Evolutionary conservation across 1,139 yeast genomes (phyloP), one percentile per base, ranked within the genome.

Genomic region (Protomyces arabidopsidicola): DNA sequence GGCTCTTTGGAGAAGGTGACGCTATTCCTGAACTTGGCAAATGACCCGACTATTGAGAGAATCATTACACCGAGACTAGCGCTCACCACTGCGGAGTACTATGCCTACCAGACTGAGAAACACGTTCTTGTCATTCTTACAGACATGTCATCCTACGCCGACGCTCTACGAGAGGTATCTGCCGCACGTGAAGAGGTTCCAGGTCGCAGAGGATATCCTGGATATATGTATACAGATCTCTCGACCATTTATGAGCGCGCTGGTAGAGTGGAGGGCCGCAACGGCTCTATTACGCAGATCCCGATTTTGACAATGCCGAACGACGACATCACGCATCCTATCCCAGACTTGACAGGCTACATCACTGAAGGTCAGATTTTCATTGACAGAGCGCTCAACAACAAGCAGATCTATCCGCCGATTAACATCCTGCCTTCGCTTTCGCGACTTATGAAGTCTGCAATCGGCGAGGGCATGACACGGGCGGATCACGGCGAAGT

Each of bases 101-200:
- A 93, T 77, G 98, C 98, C 64, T 93, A 93, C 77, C 98, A 93
- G 80, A 93, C 99, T 45, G 99, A 93, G 79, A 90, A 98, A 80
- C 99, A 93, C 77, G 99, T 93, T 62, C 85, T 93, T 79, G 95
- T 98, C 65, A 93, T 93, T 74, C 84, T 93, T 75, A 95, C 99
- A 65, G 99, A 93, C 81, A 93, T 93, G 99, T 90, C 97, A 31
- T 93, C 98, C 18, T 93, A 93, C 76, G 99, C 99, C 48, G 99
- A 93, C 78, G 99, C 99, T 51, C 82, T 93, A 75, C 91, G 99
- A 85, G 99, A 93, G 81, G 98, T 93, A 63, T 90, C 98, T 67
- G 98, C 99, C 67, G 99, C 99, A 60, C 89, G 99, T 83, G 99
- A 93, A 81, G 99, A 93, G 81, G 99, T 93, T 57, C 99, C 99